Base-by-base conservation (phyloP, 371 early-diverging fungal genomes). In the Parasitella parasitica region DNA sequence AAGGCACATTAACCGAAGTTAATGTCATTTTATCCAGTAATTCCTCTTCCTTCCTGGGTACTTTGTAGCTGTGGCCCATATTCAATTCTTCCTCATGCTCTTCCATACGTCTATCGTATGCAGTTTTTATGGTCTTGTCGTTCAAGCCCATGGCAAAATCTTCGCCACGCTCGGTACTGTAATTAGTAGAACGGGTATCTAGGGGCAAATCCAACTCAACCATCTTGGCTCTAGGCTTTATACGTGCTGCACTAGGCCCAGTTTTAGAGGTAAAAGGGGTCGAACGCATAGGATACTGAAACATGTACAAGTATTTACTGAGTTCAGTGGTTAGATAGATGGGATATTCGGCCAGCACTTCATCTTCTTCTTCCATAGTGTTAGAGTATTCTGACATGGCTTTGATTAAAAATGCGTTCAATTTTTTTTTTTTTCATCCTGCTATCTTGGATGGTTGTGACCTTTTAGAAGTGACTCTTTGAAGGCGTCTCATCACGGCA, bases 171-270 rank as follows among this genome's bases (percentile, higher is more conserved):
- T 92, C 91, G 26, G 76, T 76, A 72, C 87, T 89, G 74, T 94
- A 95, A 65, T 86, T 83, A 5, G 73, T 58, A 9, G 88, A 76
- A 38, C 74, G 73, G 16, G 90, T 90, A 53, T 93, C 88, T 4
- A 97, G 54, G 11, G 91, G 89, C n/a, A 95, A 67, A 65, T 95
- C 95, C n/a, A 95, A 64, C 71, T 97, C 94, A 24, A 95, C 85
- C 66, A 88, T 81, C 49, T 89, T 86, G 12, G 92, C 85, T 35
- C 82, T 79, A 0, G 92, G 92, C 73, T 95, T 95, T 66, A 93
- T 74, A 28, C 95, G 91, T 6, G 92, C 91, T n/a, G 80, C 85
- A 54, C 56, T 78, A 30, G 82, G 87, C 54, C 81, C 80, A 8
- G 63, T 77, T 13, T 54, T 76, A 28, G 64, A 66, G 9, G 46